These are phyloP conservation scores for Comarum palustre DNA, from an alignment of 306 rosid genomes.

Conservation along the genomic window DNA sequence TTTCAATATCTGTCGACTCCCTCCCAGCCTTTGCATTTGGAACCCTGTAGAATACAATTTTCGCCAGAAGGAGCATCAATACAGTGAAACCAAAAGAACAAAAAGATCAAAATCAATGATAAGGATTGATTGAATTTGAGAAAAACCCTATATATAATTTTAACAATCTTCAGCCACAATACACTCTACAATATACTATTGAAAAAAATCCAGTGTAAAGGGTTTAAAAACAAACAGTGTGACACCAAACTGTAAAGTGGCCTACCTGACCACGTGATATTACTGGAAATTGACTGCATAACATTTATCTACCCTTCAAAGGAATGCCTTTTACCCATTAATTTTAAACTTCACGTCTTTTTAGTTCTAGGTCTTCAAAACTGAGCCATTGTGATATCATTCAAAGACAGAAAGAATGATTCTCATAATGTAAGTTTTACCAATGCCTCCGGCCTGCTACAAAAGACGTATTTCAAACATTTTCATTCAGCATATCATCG, in stretches of 20 bases:
- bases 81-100: background rate
- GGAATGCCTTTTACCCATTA: background rate
- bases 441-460: background rate
- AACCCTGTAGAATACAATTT: conserved; percentile 49
- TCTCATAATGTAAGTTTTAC: background rate
- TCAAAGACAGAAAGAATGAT: background rate
- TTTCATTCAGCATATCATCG: background rate
- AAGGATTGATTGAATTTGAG: background rate
- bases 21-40: conserved; percentile 93
- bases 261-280: background rate
- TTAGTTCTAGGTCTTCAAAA: background rate
- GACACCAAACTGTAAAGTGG: background rate
- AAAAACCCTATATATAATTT: background rate
- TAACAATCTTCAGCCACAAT: background rate
- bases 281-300: background rate
- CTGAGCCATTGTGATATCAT: background rate
- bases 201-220: background rate
- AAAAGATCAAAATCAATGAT: background rate
- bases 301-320: background rate
- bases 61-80: conserved; percentile 1
- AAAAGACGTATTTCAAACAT: background rate
- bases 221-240: background rate
- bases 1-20: conserved; percentile 90
- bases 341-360: background rate
- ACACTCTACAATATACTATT: background rate